Evolutionary conservation across 208 protist species (phyloP).

Genomic region (Trypanosomatidae sp.): DNA sequence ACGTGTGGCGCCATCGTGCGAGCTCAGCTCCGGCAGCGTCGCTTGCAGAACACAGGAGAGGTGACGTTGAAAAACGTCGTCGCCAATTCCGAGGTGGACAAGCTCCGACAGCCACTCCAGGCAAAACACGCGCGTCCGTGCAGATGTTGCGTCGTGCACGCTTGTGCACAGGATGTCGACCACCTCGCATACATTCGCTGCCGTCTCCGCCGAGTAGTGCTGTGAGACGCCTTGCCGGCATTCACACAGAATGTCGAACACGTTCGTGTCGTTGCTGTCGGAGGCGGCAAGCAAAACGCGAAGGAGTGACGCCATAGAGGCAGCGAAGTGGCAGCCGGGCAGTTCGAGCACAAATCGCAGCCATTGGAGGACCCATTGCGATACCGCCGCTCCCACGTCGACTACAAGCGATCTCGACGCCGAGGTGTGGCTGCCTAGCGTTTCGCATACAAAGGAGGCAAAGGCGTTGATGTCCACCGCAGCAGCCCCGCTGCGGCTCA

Average conservation of each 20-base stretch:
- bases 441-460: constrained; percentile 40
- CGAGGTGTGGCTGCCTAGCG: constrained; percentile 32
- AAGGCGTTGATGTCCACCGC: constrained; percentile 31
- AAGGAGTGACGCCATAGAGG: constrained; percentile 43
- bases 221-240: constrained; percentile 20
- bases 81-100: constrained; percentile 13
- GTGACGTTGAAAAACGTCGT: constrained; percentile 19
- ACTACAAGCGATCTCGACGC: constrained; percentile 7
- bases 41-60: constrained; percentile 20
- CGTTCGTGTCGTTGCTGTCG: constrained; percentile 23
- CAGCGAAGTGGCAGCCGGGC: constrained; percentile 42
- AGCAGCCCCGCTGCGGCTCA: constrained; percentile 37
- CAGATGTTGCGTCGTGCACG: constrained; percentile 15
- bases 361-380: constrained; percentile 69
- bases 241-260: constrained; percentile 27
- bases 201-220: constrained; percentile 9
- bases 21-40: constrained; percentile 21
- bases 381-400: constrained; percentile 20
- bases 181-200: constrained; percentile 19
- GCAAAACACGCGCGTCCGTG: constrained; percentile 28
- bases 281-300: constrained; percentile 44
- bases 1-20: constrained; percentile 20
- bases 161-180: constrained; percentile 16
- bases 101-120: constrained; percentile 37
- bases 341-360: constrained; percentile 54